Evolutionary conservation across 345 rosid genomes (phyloP).

Genomic region (Lepidium sativum): DNA sequence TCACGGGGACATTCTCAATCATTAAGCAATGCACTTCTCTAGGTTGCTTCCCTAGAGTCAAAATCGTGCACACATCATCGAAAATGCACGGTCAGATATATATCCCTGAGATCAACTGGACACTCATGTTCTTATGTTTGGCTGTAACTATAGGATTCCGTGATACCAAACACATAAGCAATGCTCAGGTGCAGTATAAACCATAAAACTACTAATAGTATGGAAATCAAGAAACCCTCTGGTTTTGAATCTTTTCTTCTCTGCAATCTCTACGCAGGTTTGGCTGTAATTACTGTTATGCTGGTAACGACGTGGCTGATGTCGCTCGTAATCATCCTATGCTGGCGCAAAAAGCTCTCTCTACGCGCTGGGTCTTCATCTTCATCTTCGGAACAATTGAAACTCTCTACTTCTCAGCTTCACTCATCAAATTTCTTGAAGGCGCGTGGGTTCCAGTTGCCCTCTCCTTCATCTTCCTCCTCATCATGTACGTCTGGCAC

Average conservation of each 20-base stretch:
- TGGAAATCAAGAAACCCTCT: neutral
- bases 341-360: conserved; percentile 76
- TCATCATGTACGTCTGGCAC: conserved; percentile 85
- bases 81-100: conserved; percentile 92
- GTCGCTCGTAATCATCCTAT: conserved; percentile 80
- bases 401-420: conserved; percentile 92
- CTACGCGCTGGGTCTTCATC: conserved; percentile 56
- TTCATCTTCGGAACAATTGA: conserved; percentile 83
- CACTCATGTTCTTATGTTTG: conserved; percentile 83
- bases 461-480: conserved; percentile 61
- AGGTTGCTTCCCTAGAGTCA: conserved; percentile 93
- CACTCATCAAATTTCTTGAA: conserved; percentile 88
- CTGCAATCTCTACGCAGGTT: conserved; percentile 40
- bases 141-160: conserved; percentile 90
- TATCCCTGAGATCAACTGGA: conserved; percentile 97
- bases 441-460: conserved; percentile 98
- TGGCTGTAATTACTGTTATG: conserved; percentile 97
- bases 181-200: conserved; percentile 62
- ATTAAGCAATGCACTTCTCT: conserved; percentile 91
- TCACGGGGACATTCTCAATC: conserved; percentile 95
- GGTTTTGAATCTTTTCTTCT: conserved; percentile 6
- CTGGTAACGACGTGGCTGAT: conserved; percentile 89
- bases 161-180: conserved; percentile 84
- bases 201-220: neutral
- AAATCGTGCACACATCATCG: conserved; percentile 84